Evolutionary conservation across 2,329 filamentous ascomycete genomes (phyloP).

Genomic region (Penicillium sp.): DNA sequence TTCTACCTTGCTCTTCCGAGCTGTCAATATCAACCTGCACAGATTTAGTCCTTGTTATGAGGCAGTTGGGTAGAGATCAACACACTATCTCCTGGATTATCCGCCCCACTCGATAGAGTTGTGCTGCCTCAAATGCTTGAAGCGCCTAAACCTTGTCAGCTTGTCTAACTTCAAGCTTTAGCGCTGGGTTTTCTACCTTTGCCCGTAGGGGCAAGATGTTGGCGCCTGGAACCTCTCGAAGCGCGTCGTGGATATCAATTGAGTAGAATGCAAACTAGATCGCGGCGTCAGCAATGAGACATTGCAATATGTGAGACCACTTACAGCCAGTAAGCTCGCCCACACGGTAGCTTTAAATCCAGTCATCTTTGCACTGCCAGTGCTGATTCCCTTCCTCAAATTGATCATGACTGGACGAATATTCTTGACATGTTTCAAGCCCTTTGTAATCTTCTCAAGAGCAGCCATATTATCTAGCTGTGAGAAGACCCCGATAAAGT

Average conservation of each 20-base stretch:
- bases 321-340: slow-evolving; percentile 64
- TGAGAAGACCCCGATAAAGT: slow-evolving; percentile 67
- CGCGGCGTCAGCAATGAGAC: slow-evolving; percentile 4
- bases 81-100: slow-evolving; percentile 66
- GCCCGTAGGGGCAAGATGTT: slow-evolving; percentile 55
- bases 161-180: not conserved
- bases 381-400: slow-evolving; percentile 75
- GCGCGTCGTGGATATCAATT: slow-evolving; percentile 66
- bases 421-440: slow-evolving; percentile 73
- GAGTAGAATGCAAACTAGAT: slow-evolving; percentile 68
- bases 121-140: slow-evolving; percentile 58
- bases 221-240: slow-evolving; percentile 59
- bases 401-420: slow-evolving; percentile 68
- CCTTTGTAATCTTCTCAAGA: slow-evolving; percentile 59
- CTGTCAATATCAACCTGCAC: slow-evolving; percentile 72
- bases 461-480: slow-evolving; percentile 65
- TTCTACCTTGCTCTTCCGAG: slow-evolving; percentile 69
- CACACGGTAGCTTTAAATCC: slow-evolving; percentile 69
- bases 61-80: not conserved
- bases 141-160: slow-evolving; percentile 51
- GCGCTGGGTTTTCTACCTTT: slow-evolving; percentile 52
- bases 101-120: slow-evolving; percentile 67
- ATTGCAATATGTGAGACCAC: slow-evolving; percentile 12
- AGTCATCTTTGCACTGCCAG: slow-evolving; percentile 50
- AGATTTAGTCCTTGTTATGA: slow-evolving; percentile 16